Conservation (phyloP, 208 protist genomes). For the Phytomonas serpens region DNA sequence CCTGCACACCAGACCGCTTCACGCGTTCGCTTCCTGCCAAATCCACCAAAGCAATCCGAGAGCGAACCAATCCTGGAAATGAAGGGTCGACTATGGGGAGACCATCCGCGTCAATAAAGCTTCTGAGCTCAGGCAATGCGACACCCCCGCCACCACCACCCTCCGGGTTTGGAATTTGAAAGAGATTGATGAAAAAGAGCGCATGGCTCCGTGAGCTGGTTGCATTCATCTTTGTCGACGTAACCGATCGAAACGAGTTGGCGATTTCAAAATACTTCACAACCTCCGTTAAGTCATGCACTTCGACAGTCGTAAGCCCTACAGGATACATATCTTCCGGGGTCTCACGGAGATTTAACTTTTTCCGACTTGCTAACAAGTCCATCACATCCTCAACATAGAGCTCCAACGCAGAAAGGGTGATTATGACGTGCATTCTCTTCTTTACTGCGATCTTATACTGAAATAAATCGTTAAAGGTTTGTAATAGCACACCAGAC, state of each 20-base stretch:
- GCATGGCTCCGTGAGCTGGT: slow-evolving; percentile 86
- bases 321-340: slow-evolving; percentile 60
- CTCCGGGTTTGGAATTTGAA: slow-evolving; percentile 26
- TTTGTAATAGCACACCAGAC: slow-evolving; percentile 76
- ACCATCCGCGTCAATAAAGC: slow-evolving; percentile 48
- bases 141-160: background rate
- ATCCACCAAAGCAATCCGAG: slow-evolving; percentile 94
- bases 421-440: slow-evolving; percentile 53
- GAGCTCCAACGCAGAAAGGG: slow-evolving; percentile 81
- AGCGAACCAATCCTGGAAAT: slow-evolving; percentile 72
- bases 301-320: slow-evolving; percentile 53
- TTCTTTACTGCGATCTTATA: slow-evolving; percentile 42
- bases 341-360: slow-evolving; percentile 76
- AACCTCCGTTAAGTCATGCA: slow-evolving; percentile 66
- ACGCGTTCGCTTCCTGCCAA: slow-evolving; percentile 92
- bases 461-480: slow-evolving; percentile 77
- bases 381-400: slow-evolving; percentile 87
- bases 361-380: slow-evolving; percentile 66
- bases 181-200: slow-evolving; percentile 86
- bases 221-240: slow-evolving; percentile 88
- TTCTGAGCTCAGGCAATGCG: slow-evolving; percentile 23
- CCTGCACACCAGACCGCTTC: slow-evolving; percentile 82
- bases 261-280: slow-evolving; percentile 61
- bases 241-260: slow-evolving; percentile 66
- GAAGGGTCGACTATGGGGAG: slow-evolving; percentile 21